phyloP scores from a whole-genome alignment of 2,329 filamentous ascomycete genomes.

The Sporothrix phasma region DNA sequence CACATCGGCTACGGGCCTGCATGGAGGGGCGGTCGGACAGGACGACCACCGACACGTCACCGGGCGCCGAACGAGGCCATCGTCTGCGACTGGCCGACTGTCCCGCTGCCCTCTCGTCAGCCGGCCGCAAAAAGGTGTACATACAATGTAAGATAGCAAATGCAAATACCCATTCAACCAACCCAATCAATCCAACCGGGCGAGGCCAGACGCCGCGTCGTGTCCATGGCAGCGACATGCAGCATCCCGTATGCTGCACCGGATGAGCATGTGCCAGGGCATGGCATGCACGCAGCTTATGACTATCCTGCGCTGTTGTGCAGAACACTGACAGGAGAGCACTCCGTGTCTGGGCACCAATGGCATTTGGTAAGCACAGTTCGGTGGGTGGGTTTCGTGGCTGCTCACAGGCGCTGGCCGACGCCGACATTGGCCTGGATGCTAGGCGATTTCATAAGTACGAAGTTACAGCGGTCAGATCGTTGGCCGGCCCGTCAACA shows the following conservation, averaged over 20 bases:
- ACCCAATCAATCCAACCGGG: no score
- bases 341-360: no score
- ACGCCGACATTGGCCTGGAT: not conserved
- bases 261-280: not conserved
- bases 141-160: slow-evolving; percentile 11
- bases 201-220: not conserved
- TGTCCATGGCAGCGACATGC: not conserved
- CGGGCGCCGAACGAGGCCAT: not conserved
- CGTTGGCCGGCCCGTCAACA: no score
- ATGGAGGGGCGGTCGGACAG: not conserved
- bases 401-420: not conserved
- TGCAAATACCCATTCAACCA: slow-evolving; percentile 10
- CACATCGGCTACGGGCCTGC: not conserved
- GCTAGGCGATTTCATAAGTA: not conserved
- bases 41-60: not conserved
- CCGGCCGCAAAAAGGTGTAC: not conserved
- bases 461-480: no score
- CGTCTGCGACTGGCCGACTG: not conserved
- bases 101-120: not conserved
- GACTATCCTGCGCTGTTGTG: no score
- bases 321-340: no score
- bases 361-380: not conserved
- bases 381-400: no score
- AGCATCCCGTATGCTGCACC: not conserved
- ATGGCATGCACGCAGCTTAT: not conserved